Conservation (phyloP, 2,329 filamentous ascomycete genomes). For the Camillea tinctor region DNA sequence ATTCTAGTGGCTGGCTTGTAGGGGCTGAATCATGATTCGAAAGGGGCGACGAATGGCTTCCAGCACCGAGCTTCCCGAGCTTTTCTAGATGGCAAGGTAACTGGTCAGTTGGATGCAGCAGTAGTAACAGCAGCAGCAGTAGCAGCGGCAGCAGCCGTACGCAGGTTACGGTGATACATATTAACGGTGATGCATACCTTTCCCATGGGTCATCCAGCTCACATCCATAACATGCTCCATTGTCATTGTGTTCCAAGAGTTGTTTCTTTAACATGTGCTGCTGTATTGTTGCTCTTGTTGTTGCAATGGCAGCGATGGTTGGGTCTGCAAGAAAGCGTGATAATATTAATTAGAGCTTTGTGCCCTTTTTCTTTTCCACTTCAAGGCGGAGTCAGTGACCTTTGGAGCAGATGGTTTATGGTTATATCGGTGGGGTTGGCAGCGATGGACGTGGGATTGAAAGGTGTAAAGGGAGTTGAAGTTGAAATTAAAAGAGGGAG, state of each 20-base stretch:
- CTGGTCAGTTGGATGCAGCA: conserved; percentile 15
- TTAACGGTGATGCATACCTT: conserved; percentile 56
- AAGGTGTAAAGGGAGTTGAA: neutral
- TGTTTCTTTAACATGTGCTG: neutral
- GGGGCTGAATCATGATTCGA: conserved; percentile 18
- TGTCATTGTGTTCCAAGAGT: neutral
- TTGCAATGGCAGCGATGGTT: no score
- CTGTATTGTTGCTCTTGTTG: neutral
- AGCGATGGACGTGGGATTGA: neutral
- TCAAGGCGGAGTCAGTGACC: neutral
- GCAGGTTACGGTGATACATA: no score
- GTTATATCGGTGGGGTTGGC: neutral
- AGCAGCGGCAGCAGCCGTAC: neutral
- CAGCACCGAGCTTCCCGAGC: conserved; percentile 20
- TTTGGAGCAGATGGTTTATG: neutral
- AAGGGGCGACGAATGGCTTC: conserved; percentile 22
- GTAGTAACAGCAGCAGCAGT: neutral
- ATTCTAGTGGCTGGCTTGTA: conserved; percentile 18
- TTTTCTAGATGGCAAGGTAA: conserved; percentile 20
- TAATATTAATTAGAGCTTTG: neutral
- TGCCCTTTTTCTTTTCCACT: neutral
- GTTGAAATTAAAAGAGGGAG: no score
- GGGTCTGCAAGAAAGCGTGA: neutral
- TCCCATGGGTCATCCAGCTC: conserved; percentile 84
- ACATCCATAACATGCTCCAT: conserved; percentile 88